Evolutionary conservation across 176 grass and related monocot genomes (phyloP).

Genomic region (Elymus sibiricus): DNA sequence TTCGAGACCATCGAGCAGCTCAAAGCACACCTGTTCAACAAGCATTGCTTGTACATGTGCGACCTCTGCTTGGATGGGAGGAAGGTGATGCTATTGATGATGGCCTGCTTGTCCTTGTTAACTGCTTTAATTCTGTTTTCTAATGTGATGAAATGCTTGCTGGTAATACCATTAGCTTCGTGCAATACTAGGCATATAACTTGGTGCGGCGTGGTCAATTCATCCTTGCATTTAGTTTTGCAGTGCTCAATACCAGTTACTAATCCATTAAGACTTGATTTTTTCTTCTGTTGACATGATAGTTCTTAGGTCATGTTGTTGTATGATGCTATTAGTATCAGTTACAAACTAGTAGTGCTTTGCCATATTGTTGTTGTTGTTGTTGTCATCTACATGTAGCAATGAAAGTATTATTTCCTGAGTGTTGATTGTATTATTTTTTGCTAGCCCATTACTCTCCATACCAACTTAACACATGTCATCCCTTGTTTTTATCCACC

Average conservation of each 20-base stretch:
- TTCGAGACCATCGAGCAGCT: conserved; percentile 68
- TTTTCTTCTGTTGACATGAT: neutral
- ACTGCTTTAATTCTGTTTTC: neutral
- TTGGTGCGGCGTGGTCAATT: neutral
- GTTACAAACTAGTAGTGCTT: neutral
- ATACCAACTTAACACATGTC: neutral
- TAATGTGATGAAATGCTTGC: neutral
- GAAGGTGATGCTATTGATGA: conserved; percentile 46
- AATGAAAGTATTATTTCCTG: neutral
- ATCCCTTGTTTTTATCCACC: neutral
- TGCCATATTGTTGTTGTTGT: neutral
- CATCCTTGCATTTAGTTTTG: neutral
- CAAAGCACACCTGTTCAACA: conserved; percentile 60
- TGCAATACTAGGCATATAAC: neutral
- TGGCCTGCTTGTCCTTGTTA: neutral
- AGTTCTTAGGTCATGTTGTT: neutral
- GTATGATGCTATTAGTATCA: conserved; percentile 14
- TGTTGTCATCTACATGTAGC: neutral
- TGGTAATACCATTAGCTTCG: neutral
- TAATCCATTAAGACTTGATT: neutral
- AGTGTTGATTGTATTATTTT: neutral
- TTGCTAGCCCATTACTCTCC: neutral
- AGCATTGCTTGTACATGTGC: conserved; percentile 68
- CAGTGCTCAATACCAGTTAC: neutral
- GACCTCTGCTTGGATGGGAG: conserved; percentile 73